These are phyloP conservation scores for Penicillium rolfsii DNA, from an alignment of 2,329 filamentous ascomycete species.

Conservation along the genomic window DNA sequence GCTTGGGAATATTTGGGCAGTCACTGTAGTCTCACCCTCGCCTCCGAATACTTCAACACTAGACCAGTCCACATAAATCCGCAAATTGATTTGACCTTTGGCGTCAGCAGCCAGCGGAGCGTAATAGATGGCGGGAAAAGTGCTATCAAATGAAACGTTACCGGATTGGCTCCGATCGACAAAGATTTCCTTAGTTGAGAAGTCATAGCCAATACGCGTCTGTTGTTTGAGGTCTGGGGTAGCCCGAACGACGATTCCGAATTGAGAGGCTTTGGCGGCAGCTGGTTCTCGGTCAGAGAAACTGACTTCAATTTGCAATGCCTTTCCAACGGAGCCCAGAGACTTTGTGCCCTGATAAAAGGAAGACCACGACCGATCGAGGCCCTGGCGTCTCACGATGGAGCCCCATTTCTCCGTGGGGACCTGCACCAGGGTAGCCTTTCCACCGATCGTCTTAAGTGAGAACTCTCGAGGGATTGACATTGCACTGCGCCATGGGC, in stretches of 20 bases:
- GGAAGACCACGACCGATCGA: slow-evolving; percentile 9
- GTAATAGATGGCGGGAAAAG: slow-evolving; percentile 28
- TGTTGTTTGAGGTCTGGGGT: slow-evolving; percentile 26
- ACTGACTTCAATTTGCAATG: slow-evolving; percentile 26
- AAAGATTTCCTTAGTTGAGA: slow-evolving; percentile 27
- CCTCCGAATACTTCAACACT: slow-evolving; percentile 36
- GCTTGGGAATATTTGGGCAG: slow-evolving; percentile 35
- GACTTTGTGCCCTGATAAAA: slow-evolving; percentile 17
- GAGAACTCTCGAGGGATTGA: not conserved
- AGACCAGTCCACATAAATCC: slow-evolving; percentile 36
- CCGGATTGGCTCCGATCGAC: slow-evolving; percentile 31
- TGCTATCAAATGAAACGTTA: slow-evolving; percentile 28
- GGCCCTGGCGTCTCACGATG: slow-evolving; percentile 4
- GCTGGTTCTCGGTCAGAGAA: slow-evolving; percentile 21
- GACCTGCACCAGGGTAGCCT: slow-evolving; percentile 21
- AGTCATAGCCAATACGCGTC: slow-evolving; percentile 36
- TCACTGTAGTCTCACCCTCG: slow-evolving; percentile 31
- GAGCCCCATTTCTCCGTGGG: slow-evolving; percentile 20
- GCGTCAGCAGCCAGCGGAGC: slow-evolving; percentile 21
- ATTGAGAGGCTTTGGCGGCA: slow-evolving; percentile 12
- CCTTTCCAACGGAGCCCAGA: slow-evolving; percentile 24
- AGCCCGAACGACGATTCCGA: slow-evolving; percentile 28
- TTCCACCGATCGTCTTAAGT: not conserved
- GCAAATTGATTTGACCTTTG: slow-evolving; percentile 25
- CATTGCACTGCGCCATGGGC: not conserved